Conservation (phyloP, 768 basidiomycete species). For the Amanita subjunquillea region DNA sequence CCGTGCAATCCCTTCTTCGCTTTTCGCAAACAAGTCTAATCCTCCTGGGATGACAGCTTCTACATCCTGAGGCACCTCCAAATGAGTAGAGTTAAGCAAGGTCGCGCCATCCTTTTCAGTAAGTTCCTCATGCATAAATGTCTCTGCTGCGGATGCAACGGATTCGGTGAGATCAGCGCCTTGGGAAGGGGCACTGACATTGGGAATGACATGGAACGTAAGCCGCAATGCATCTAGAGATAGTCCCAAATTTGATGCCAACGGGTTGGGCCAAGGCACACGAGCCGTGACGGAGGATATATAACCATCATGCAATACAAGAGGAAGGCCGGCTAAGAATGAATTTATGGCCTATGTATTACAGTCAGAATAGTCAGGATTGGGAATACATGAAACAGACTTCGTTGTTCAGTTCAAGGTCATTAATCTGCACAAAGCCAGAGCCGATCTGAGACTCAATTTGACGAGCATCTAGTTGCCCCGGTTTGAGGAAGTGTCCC, state of each 20-base stretch:
- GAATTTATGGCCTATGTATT: constrained; percentile 65
- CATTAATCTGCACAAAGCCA: constrained; percentile 78
- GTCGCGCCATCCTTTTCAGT: constrained; percentile 59
- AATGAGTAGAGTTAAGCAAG: constrained; percentile 58
- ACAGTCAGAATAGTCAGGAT: constrained; percentile 8
- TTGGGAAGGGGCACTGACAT: constrained; percentile 12
- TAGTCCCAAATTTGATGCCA: constrained; percentile 63
- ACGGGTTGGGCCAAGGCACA: constrained; percentile 80
- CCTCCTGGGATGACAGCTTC: constrained; percentile 57
- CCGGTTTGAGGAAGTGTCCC: constrained; percentile 81
- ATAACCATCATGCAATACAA: constrained; percentile 60
- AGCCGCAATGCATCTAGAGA: constrained; percentile 61
- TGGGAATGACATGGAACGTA: constrained; percentile 39
- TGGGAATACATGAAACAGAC: constrained; percentile 31
- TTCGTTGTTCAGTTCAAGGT: constrained; percentile 68
- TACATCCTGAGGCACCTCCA: constrained; percentile 23
- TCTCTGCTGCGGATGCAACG: constrained; percentile 74
- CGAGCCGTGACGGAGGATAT: constrained; percentile 67
- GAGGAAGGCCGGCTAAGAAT: constrained; percentile 52
- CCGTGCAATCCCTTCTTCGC: constrained; percentile 28
- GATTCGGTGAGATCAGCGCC: constrained; percentile 56
- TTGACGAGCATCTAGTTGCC: constrained; percentile 77
- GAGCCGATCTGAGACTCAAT: constrained; percentile 92
- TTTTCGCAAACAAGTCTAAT: constrained; percentile 42
- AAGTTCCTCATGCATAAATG: constrained; percentile 80